A percentile compares a stretch with the other conserved stretches of the same genome.
Evolutionary conservation across 495 filamentous ascomycete species (phyloP).

Genomic region (Trichoderma asperelloides): DNA sequence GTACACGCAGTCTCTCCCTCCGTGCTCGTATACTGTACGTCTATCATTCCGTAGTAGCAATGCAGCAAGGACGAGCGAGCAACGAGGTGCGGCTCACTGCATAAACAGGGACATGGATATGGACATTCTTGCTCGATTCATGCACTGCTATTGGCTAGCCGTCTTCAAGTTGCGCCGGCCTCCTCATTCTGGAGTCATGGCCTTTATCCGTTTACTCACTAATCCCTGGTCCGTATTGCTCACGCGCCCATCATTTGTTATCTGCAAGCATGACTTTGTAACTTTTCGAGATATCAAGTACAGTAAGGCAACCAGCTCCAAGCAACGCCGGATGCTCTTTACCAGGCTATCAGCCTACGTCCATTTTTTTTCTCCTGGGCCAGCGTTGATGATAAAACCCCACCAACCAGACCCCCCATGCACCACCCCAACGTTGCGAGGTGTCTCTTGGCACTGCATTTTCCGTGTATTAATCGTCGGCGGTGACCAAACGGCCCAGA

Average conservation of each 20-base stretch:
- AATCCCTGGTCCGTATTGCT: neutral
- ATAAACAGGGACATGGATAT: neutral
- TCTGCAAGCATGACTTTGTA: neutral
- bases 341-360: neutral
- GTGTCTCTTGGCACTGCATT: neutral
- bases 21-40: too few relatives aligned
- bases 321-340: neutral
- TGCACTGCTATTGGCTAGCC: neutral
- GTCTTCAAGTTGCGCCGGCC: neutral
- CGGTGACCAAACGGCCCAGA: neutral
- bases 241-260: neutral
- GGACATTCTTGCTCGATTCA: neutral
- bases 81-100: neutral
- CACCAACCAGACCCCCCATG: neutral
- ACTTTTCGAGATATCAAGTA: neutral
- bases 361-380: neutral
- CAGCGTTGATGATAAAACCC: neutral
- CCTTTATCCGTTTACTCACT: neutral
- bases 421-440: slow-evolving; percentile 1
- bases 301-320: neutral
- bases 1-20: too few relatives aligned
- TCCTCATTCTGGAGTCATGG: neutral
- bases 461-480: neutral
- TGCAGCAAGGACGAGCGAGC: neutral
- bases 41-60: too few relatives aligned